Conservation (phyloP, 345 rosid species). For the Viola odorata region DNA sequence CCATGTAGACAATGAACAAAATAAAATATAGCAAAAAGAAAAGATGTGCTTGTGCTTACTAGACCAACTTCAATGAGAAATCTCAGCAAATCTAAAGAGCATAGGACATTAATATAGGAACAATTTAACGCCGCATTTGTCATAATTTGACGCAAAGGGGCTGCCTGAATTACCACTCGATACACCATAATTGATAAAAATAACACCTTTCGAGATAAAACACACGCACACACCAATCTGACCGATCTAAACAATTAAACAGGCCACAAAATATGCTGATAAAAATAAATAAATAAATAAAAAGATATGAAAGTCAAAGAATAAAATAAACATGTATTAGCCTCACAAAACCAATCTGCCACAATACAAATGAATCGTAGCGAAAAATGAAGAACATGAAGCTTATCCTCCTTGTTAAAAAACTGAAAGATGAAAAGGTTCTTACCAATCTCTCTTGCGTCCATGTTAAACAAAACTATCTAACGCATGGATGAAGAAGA, state of each 20-base stretch:
- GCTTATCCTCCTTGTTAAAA: too few relatives aligned
- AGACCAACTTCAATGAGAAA: conserved; percentile 20
- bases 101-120: conserved; percentile 56
- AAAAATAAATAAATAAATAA: too few relatives aligned
- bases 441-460: too few relatives aligned
- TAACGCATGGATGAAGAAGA: too few relatives aligned
- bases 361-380: conserved; percentile 1
- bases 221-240: too few relatives aligned
- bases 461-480: too few relatives aligned
- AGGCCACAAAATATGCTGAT: background rate
- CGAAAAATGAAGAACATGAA: background rate
- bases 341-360: conserved; percentile 17
- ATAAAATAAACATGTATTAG: conserved; percentile 6
- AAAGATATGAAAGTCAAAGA: background rate
- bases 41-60: conserved; percentile 61
- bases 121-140: conserved; percentile 70
- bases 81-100: conserved; percentile 95
- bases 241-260: too few relatives aligned
- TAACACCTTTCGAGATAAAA: background rate
- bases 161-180: conserved; percentile 86
- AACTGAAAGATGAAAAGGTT: too few relatives aligned
- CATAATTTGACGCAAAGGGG: conserved; percentile 40
- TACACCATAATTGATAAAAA: background rate
- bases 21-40: background rate
- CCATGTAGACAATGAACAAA: too few relatives aligned